Percentiles rank a stretch among this genome's conserved stretches.
phyloP scores from a whole-genome alignment of 2,329 filamentous ascomycete species.

The Phyllosticta citriasiana region DNA sequence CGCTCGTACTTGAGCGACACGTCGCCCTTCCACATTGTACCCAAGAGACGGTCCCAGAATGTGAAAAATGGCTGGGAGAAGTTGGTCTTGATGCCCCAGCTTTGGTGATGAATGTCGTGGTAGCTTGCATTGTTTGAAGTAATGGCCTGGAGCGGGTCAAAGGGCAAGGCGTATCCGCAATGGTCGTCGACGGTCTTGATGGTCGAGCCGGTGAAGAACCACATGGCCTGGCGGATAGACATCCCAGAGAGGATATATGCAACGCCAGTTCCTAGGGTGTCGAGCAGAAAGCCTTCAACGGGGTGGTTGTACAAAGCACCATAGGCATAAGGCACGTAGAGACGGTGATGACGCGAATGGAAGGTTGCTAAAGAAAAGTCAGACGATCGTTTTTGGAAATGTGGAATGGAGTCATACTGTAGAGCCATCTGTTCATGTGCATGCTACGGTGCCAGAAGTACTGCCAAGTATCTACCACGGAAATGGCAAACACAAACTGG shows the following conservation, averaged over 20 bases:
- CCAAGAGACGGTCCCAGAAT: conserved; percentile 78
- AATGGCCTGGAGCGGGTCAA: conserved; percentile 84
- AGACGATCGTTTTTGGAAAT: not conserved
- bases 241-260: conserved; percentile 74
- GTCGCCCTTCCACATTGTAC: conserved; percentile 69
- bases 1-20: conserved; percentile 50
- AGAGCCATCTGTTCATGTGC: conserved; percentile 96
- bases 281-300: conserved; percentile 84
- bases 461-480: conserved; percentile 90
- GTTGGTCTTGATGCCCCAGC: conserved; percentile 97
- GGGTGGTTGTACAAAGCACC: conserved; percentile 96
- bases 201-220: conserved; percentile 80
- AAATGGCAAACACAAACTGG: conserved; percentile 66
- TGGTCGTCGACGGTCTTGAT: conserved; percentile 98
- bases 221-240: conserved; percentile 77
- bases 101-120: conserved; percentile 97
- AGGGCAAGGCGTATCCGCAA: conserved; percentile 91
- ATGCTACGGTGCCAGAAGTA: conserved; percentile 94
- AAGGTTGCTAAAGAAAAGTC: conserved; percentile 54
- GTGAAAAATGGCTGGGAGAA: conserved; percentile 90
- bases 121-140: conserved; percentile 94
- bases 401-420: conserved; percentile 52
- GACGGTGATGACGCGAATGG: conserved; percentile 89
- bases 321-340: conserved; percentile 96
- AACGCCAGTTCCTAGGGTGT: conserved; percentile 77